These are phyloP conservation scores for Pyrenophora seminiperda DNA, from an alignment of 2,329 filamentous ascomycete genomes.

Conservation along the genomic window DNA sequence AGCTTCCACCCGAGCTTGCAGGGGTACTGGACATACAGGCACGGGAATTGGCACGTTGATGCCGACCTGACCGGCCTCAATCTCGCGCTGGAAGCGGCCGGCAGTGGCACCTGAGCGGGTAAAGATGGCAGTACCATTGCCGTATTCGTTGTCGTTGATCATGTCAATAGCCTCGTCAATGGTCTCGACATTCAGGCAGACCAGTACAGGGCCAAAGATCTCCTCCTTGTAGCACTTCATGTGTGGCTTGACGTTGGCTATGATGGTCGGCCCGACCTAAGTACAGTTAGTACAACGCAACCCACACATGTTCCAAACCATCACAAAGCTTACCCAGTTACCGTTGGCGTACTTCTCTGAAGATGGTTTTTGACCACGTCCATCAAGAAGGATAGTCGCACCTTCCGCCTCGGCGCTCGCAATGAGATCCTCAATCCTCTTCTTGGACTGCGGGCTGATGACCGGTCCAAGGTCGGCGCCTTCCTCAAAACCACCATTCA, in stretches of 20 bases:
- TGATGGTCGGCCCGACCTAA: slow-evolving; percentile 79
- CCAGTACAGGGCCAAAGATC: slow-evolving; percentile 83
- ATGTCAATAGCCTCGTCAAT: slow-evolving; percentile 79
- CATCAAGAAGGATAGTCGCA: slow-evolving; percentile 81
- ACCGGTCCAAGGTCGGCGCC: slow-evolving; percentile 82
- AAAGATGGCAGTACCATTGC: slow-evolving; percentile 86
- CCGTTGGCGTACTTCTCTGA: slow-evolving; percentile 76
- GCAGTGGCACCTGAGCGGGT: slow-evolving; percentile 78
- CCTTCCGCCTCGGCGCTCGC: slow-evolving; percentile 78
- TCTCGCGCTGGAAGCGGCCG: slow-evolving; percentile 76
- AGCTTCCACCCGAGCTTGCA: slow-evolving; percentile 3
- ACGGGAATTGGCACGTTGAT: slow-evolving; percentile 83
- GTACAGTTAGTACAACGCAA: slow-evolving; percentile 20
- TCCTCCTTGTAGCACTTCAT: slow-evolving; percentile 88
- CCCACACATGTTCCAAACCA: too few relatives aligned
- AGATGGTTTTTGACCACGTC: slow-evolving; percentile 74
- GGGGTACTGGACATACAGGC: slow-evolving; percentile 37
- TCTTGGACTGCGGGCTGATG: slow-evolving; percentile 78
- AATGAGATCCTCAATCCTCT: slow-evolving; percentile 77
- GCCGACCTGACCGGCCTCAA: slow-evolving; percentile 83
- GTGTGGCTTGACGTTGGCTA: slow-evolving; percentile 76
- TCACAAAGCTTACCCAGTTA: slow-evolving; percentile 66
- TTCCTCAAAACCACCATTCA: slow-evolving; percentile 81
- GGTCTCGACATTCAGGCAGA: slow-evolving; percentile 78
- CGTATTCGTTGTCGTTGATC: slow-evolving; percentile 86